These are phyloP conservation scores for Annona cherimola DNA, from an alignment of 164 flowering plant species.

Conservation along the genomic window DNA sequence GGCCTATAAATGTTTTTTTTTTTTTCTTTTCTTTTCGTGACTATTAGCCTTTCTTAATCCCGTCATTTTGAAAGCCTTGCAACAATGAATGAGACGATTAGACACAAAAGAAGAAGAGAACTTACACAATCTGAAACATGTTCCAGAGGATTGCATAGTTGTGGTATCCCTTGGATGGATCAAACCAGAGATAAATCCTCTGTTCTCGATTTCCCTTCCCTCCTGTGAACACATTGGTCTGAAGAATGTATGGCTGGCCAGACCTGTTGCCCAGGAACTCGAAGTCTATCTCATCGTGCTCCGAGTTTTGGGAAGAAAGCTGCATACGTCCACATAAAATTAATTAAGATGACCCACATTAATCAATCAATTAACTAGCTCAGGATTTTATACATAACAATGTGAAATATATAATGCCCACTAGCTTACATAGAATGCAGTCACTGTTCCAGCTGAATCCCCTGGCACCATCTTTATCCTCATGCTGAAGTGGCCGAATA, in stretches of 20 bases:
- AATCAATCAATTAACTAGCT: too few relatives aligned
- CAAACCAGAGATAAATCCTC: constrained; percentile 75
- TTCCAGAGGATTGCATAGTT: constrained; percentile 69
- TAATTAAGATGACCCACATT: too few relatives aligned
- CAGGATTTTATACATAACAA: too few relatives aligned
- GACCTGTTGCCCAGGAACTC: constrained; percentile 83
- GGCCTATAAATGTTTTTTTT: too few relatives aligned
- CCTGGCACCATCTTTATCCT: constrained; percentile 59
- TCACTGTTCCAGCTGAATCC: constrained; percentile 74
- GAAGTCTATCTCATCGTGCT: constrained; percentile 86
- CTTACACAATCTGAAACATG: constrained; percentile 52
- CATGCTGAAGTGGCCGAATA: constrained; percentile 28
- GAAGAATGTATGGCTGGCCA: constrained; percentile 76
- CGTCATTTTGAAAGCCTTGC: too few relatives aligned
- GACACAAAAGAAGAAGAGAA: background rate
- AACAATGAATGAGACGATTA: too few relatives aligned
- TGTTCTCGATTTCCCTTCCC: constrained; percentile 75
- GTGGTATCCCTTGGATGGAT: constrained; percentile 60
- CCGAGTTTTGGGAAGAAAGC: constrained; percentile 66
- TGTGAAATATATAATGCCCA: too few relatives aligned
- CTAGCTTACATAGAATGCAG: constrained; percentile 60
- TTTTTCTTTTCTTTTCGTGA: too few relatives aligned
- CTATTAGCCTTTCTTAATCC: too few relatives aligned
- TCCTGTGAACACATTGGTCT: constrained; percentile 78
- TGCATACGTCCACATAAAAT: constrained; percentile 12